phyloP scores from a whole-genome alignment of 805 yeast species.

The Saturnispora sanitii region DNA sequence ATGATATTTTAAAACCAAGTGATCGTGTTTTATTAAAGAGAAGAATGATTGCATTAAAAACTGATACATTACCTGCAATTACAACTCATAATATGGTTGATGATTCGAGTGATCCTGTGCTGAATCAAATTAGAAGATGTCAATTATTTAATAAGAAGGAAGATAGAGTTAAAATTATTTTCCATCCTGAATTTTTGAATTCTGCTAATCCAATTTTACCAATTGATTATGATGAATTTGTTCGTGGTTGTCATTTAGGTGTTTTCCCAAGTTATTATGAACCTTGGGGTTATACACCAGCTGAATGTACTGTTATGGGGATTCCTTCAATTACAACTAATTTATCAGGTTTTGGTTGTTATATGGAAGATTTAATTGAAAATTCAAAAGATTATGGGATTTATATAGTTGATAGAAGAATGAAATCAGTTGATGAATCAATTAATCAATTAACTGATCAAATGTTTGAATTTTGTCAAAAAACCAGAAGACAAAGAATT shows the following conservation, averaged over 20 bases:
- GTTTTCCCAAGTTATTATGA: slow-evolving; percentile 97
- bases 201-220: slow-evolving; percentile 91
- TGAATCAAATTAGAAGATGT: slow-evolving; percentile 85
- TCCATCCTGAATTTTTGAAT: slow-evolving; percentile 95
- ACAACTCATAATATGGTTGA: slow-evolving; percentile 96
- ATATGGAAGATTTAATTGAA: slow-evolving; percentile 96
- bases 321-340: slow-evolving; percentile 96
- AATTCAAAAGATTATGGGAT: slow-evolving; percentile 93
- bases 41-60: slow-evolving; percentile 84
- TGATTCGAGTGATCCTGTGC: slow-evolving; percentile 82
- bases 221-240: slow-evolving; percentile 93
- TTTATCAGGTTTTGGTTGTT: slow-evolving; percentile 93
- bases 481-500: slow-evolving; percentile 93
- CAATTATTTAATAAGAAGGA: slow-evolving; percentile 81
- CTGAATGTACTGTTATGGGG: slow-evolving; percentile 99
- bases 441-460: slow-evolving; percentile 81
- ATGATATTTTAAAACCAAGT: slow-evolving; percentile 74
- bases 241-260: slow-evolving; percentile 95
- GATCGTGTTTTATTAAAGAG: slow-evolving; percentile 86
- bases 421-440: slow-evolving; percentile 86
- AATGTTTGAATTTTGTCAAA: slow-evolving; percentile 81
- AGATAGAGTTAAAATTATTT: slow-evolving; percentile 88
- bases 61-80: slow-evolving; percentile 85
- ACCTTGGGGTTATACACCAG: slow-evolving; percentile 99
- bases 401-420: slow-evolving; percentile 90